Evolutionary conservation across 148 eudicot genomes (phyloP).

Genomic region (Linanthus parryae): DNA sequence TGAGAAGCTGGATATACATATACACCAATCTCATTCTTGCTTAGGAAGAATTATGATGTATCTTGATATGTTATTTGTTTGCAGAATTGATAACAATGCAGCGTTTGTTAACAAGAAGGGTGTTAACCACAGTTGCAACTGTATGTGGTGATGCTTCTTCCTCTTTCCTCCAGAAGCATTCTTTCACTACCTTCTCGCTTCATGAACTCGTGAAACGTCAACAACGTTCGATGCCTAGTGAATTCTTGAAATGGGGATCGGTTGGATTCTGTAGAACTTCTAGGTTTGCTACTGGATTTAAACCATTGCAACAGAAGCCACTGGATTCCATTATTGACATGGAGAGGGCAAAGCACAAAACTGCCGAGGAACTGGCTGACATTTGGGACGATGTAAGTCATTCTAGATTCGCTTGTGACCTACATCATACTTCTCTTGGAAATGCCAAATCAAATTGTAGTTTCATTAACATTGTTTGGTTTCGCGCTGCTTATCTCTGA

Average conservation of each 20-base stretch:
- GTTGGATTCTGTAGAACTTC: conserved; percentile 54
- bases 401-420: conserved; percentile 3
- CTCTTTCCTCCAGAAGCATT: conserved; percentile 9
- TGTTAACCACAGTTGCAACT: conserved; percentile 22
- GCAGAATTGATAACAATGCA: conserved; percentile 38
- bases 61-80: no score
- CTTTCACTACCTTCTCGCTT: conserved; percentile 16
- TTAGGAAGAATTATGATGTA: no score
- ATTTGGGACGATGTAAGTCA: conserved; percentile 85
- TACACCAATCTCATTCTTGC: no score
- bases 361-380: conserved; percentile 70
- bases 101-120: conserved; percentile 28
- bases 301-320: conserved; percentile 70
- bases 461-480: no score
- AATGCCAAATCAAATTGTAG: background rate
- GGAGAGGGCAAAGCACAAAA: conserved; percentile 53
- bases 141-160: conserved; percentile 17
- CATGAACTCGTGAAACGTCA: conserved; percentile 3
- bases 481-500: no score
- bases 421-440: background rate
- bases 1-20: no score
- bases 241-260: conserved; percentile 48
- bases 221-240: conserved; percentile 30
- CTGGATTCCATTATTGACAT: conserved; percentile 71
- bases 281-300: conserved; percentile 75